A percentile compares a stretch with the other conserved stretches of the same genome.
Evolutionary conservation across 1,284 basidiomycete species (phyloP).

Genomic region (Ganoderma leucocontextum): DNA sequence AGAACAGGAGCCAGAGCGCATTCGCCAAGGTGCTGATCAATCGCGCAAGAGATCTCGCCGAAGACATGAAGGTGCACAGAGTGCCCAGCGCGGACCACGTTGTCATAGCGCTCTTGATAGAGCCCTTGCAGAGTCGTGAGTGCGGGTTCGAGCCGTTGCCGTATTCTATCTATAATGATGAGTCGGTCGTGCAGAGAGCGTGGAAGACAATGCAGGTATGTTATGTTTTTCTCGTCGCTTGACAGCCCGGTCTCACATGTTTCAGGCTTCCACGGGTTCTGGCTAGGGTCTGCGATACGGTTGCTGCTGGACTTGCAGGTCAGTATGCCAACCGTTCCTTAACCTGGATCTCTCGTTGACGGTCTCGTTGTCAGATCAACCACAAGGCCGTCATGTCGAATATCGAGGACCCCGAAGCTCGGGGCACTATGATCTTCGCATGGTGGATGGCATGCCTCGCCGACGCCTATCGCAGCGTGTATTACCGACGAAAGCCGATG

Average conservation of each 20-base stretch:
- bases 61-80: conserved; percentile 85
- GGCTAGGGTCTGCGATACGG: conserved; percentile 79
- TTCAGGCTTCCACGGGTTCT: conserved; percentile 82
- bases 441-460: conserved; percentile 78
- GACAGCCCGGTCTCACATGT: neutral
- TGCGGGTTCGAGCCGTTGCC: conserved; percentile 31
- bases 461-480: conserved; percentile 67
- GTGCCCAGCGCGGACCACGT: conserved; percentile 84
- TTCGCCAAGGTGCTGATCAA: conserved; percentile 82
- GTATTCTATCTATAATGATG: conserved; percentile 19
- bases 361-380: conserved; percentile 65
- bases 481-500: conserved; percentile 67
- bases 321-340: conserved; percentile 29
- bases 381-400: conserved; percentile 77
- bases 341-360: conserved; percentile 19
- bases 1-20: conserved; percentile 75
- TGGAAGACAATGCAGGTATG: conserved; percentile 69
- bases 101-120: conserved; percentile 78
- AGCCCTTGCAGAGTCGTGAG: conserved; percentile 84
- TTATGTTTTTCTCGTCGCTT: neutral
- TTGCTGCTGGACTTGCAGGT: conserved; percentile 81
- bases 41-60: conserved; percentile 84
- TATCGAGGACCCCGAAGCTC: conserved; percentile 73
- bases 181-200: conserved; percentile 59
- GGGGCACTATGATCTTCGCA: conserved; percentile 84